Evolutionary conservation across 2,329 filamentous ascomycete genomes (phyloP), one percentile per base, ranked within the genome.

Genomic region (Aspergillus vadensis): DNA sequence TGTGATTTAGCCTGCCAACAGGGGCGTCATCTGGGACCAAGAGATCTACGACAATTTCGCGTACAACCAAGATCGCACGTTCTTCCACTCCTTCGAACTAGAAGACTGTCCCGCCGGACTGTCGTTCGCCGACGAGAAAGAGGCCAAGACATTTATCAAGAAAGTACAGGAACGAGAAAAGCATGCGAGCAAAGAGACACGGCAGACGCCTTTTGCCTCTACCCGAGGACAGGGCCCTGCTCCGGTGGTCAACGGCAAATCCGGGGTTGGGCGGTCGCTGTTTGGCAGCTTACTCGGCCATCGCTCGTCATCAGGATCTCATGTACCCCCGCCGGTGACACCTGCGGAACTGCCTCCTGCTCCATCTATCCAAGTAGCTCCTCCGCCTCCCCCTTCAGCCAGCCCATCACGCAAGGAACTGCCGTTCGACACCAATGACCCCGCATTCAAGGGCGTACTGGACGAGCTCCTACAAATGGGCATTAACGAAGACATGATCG

Each of bases 111-210:
- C 96, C 62, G 95, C 92, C 5, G 95, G 89, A 0, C 80, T 99
- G 62, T 97, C 92, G 23, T 99, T 99, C 72, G 88, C 90, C 63
- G 95, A 98, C 76, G 95, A 98, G 81, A 98, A 97, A 78, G 95
- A 99, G 80, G 95, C 95, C 36, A 96, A 91, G 79, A 91, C 91
- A 61, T 98, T 99, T 80, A 89, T 93, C 78, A 97, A 97, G 84
- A 98, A 97, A 82, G 91, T 99, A 85, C 89, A 95, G 69, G 93
- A 97, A 73, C 85, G 93, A 66, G 93, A 98, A 80, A 97, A 96
- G 85, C 93, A 94, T 79, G 94, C 92, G 43, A 94, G 89, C 80
- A 96, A 96, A 80, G 88, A 89, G 64, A 97, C 93, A 3, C 88
- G 83, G 74, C 84, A 87, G 64, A 94, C 90, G 36, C 89, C 91